A percentile compares a stretch with the other conserved stretches of the same genome.
Evolutionary conservation across 495 filamentous ascomycete species (phyloP).

Genomic region (Chaetomium cochliodes): DNA sequence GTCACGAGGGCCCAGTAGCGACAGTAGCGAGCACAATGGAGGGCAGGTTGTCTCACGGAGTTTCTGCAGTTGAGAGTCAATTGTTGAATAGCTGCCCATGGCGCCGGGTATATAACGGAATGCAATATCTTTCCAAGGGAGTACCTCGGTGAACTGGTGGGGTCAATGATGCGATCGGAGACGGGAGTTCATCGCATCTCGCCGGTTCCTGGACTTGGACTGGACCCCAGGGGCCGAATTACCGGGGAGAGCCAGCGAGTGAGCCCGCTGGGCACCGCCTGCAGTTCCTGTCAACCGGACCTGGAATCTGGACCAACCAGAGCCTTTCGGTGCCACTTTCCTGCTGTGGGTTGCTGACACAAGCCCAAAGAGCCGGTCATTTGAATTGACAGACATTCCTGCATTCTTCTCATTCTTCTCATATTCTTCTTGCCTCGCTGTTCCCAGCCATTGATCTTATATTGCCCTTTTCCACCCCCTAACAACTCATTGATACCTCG

Average conservation of each 20-base stretch:
- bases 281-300: background rate
- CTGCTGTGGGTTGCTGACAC: constrained; percentile 14
- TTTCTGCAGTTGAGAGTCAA: no score
- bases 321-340: constrained; percentile 18
- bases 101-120: background rate
- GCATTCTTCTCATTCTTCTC: constrained; percentile 6
- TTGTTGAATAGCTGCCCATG: background rate
- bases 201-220: background rate
- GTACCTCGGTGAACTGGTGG: background rate
- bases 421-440: background rate
- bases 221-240: background rate
- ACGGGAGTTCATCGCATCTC: background rate
- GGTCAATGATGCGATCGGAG: background rate
- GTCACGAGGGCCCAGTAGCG: background rate
- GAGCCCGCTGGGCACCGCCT: constrained; percentile 8
- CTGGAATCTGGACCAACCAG: constrained; percentile 9
- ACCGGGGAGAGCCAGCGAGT: background rate
- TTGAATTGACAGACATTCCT: constrained; percentile 9
- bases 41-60: background rate
- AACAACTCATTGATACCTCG: background rate
- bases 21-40: background rate
- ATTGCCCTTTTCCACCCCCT: constrained; percentile 6
- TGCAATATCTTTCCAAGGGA: no score
- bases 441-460: background rate
- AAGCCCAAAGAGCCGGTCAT: background rate